These are phyloP conservation scores for Niebla homalea DNA, from an alignment of 495 filamentous ascomycete genomes.

Conservation along the genomic window DNA sequence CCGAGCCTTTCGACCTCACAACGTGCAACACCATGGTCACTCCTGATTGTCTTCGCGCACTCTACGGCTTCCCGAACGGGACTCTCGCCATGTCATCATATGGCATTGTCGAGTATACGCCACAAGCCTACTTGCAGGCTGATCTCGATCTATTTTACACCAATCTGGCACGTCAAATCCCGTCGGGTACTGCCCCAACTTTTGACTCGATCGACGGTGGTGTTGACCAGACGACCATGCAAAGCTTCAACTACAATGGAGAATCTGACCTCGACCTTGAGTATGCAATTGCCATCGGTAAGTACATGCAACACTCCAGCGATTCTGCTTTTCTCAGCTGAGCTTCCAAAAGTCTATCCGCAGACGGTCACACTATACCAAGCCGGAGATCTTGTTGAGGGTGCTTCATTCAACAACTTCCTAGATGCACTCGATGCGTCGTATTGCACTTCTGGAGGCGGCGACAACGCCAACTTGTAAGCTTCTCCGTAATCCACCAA, in stretches of 20 bases:
- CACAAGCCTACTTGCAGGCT: conserved; percentile 10
- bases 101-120: conserved; percentile 18
- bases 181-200: conserved; percentile 11
- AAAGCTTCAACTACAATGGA: conserved; percentile 7
- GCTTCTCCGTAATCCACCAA: conserved; percentile 26
- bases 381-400: conserved; percentile 21
- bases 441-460: conserved; percentile 29
- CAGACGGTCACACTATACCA: conserved; percentile 30
- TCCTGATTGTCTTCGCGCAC: conserved; percentile 16
- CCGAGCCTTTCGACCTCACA: neutral
- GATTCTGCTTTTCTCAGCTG: neutral
- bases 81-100: conserved; percentile 8
- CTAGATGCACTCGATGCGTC: conserved; percentile 30
- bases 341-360: conserved; percentile 19
- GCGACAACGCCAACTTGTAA: conserved; percentile 21
- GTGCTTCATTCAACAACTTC: conserved; percentile 30
- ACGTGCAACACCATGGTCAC: conserved; percentile 13
- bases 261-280: conserved; percentile 23
- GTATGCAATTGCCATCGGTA: conserved; percentile 20
- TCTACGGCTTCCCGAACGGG: conserved; percentile 9
- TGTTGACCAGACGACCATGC: conserved; percentile 4
- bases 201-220: conserved; percentile 16
- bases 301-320: neutral
- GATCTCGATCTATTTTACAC: conserved; percentile 17
- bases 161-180: conserved; percentile 11